Base-by-base conservation (phyloP, 768 basidiomycete species). In the Pulveroboletus sp. region DNA sequence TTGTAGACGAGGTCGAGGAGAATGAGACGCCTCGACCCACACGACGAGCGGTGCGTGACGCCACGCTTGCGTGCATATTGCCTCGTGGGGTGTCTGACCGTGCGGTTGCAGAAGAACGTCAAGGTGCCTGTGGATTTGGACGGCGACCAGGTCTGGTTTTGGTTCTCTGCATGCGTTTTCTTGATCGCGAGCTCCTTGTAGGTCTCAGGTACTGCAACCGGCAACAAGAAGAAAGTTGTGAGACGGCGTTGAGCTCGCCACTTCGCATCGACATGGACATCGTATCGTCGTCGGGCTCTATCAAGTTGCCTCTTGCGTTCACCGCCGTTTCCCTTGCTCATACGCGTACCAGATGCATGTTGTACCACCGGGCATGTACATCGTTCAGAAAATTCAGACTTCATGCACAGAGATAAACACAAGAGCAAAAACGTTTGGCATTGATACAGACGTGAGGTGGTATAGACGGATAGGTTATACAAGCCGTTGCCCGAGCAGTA, bases 221-320 rank as follows among this genome's bases (percentile, higher is more conserved):
- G 29, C 16, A 47, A 40, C 47, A 66, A 60, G 53, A 66, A 58
- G 44, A 68, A 50, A 33, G 20, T 32, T 13, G 2, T 50, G 21
- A 69, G 47, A 24, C 62, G 67, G 44, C 67, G 67, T 47, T 65
- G 48, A 53, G 32, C 43, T 46, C 20, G n/a, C 27, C 27, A 29
- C 12, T 29, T 29, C 27, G 27, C 27, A 29, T 29, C 27, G 8
- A 29, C 27, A 29, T 29, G 9, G 27, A 7, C 27, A 29, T 9
- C 27, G 27, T 11, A 29, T 29, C 27, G 27, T 4, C 27, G 27
- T 9, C 12, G 27, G 27, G 12, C 27, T 29, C 8, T 29, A 11
- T 29, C 8, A 27, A n/a, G n/a, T n/a, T n/a, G n/a, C n/a, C n/a
- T n/a, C n/a, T n/a, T 27, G 8, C 27, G 27, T 29, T 29, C 27